Evolutionary conservation across 1,139 yeast species (phyloP), one percentile per base, ranked within the genome.

Genomic region (Nakaseomyces sp.): DNA sequence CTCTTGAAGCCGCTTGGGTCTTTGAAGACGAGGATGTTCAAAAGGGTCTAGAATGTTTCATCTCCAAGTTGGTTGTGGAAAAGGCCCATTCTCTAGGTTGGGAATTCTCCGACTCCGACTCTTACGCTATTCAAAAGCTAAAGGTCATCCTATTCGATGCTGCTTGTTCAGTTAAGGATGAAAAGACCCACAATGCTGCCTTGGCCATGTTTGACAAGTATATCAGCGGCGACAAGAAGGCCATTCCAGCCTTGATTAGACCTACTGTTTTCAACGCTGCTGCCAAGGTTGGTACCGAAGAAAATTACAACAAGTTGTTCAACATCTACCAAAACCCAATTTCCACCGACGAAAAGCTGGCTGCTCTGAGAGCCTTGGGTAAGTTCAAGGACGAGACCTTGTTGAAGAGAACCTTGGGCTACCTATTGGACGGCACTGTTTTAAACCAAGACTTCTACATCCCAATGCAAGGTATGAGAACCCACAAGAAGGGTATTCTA

Each of bases 371-470:
- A 61, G 64, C 86, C 2, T 70, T 89, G 40, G 96, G 96, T 60
- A 67, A 75, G 56, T 81, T 85, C 59, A 75, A 72, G 49, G 75
- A 81, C 51, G 67, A 70, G 5, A 71, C 70, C 40, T 68, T 85
- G 44, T 71, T 83, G 49, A 67, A 74, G 52, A 79, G 77, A 65
- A 79, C 87, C 12, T 69, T 83, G 43, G 72, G 66, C 3, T 70
- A 75, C 57, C 65, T 85, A 50, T 72, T 85, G 50, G 80, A 84
- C 59, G 80, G 87, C 29, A 76, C 81, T 29, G 69, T 79, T 31
- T 72, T 88, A 52, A 81, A 84, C 59, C 97, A 89, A 69, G 97
- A 89, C 64, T 76, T 85, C 46, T 80, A 79, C 62, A 74, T 81
- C 50, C 88, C 94, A 54, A 71, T 89, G 74, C 75, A 70, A 50